Conservation (phyloP, 257 asterid species). For the Gynochthodes officinalis region DNA sequence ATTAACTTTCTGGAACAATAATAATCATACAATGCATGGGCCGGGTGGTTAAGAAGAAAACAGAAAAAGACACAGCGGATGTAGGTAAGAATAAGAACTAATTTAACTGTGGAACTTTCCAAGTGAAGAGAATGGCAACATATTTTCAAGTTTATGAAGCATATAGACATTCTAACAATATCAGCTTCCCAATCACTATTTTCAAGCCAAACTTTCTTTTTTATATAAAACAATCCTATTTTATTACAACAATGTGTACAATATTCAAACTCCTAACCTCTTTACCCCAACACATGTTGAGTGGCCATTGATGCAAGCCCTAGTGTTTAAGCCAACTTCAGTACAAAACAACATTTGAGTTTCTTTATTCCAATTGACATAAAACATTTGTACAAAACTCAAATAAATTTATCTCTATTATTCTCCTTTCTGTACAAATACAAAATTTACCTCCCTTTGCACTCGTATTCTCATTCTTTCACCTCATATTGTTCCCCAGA, state of each 20-base stretch:
- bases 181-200: background rate
- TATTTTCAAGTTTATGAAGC: too few relatives aligned
- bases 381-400: slow-evolving; percentile 11
- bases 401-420: slow-evolving; percentile 5
- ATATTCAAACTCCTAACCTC: too few relatives aligned
- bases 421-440: slow-evolving; percentile 16
- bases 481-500: background rate
- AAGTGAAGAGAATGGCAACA: background rate
- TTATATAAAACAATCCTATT: too few relatives aligned
- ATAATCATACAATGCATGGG: too few relatives aligned
- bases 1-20: too few relatives aligned
- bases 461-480: slow-evolving; percentile 5
- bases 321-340: background rate
- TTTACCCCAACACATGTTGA: too few relatives aligned
- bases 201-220: too few relatives aligned
- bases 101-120: background rate
- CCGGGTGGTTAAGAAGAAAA: too few relatives aligned
- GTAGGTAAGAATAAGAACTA: too few relatives aligned
- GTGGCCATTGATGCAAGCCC: too few relatives aligned
- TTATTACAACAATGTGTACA: too few relatives aligned
- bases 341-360: slow-evolving; percentile 13
- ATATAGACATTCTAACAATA: background rate
- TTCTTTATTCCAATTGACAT: slow-evolving; percentile 16
- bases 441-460: slow-evolving; percentile 7
- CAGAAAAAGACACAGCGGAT: too few relatives aligned